phyloP scores from a whole-genome alignment of 768 basidiomycete genomes.

The Myochromella boudieri region DNA sequence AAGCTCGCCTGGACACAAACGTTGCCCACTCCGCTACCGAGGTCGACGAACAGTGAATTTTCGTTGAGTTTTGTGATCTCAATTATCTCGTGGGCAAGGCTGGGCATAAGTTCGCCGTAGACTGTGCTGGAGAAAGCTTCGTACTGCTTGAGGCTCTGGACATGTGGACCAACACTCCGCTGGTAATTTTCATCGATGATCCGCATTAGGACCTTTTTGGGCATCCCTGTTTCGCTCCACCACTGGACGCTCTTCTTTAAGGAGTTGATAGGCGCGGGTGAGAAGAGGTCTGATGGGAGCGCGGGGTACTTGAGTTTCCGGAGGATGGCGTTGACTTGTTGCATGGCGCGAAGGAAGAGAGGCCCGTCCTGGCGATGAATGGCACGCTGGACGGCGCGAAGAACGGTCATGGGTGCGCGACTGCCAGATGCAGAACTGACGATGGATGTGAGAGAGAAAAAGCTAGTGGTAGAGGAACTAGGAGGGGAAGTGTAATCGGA shows the following conservation, averaged over 20 bases:
- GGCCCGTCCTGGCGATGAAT: constrained; percentile 72
- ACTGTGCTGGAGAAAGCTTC: constrained; percentile 81
- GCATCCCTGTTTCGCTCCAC: constrained; percentile 58
- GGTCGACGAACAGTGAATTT: constrained; percentile 73
- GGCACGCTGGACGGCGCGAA: constrained; percentile 68
- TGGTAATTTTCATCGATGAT: constrained; percentile 93
- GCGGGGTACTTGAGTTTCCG: constrained; percentile 65
- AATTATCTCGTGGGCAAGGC: constrained; percentile 74
- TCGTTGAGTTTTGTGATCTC: constrained; percentile 53
- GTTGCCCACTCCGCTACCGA: constrained; percentile 87
- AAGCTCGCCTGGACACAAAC: constrained; percentile 80
- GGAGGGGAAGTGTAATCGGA: constrained; percentile 24
- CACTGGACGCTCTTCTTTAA: constrained; percentile 45
- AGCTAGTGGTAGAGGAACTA: constrained; percentile 27
- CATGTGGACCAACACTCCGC: constrained; percentile 86
- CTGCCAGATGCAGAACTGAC: constrained; percentile 19
- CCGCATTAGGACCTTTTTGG: constrained; percentile 65
- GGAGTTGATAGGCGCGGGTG: constrained; percentile 41
- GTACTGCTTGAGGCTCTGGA: constrained; percentile 79
- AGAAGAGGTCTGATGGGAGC: constrained; percentile 51
- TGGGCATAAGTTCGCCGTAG: constrained; percentile 88
- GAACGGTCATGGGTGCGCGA: constrained; percentile 29
- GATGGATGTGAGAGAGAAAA: constrained; percentile 31
- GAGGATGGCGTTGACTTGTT: constrained; percentile 60
- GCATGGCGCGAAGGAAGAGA: constrained; percentile 62